phyloP scores from a whole-genome alignment of 108 stramenopile genomes.

The Pinguiococcus pyrenoidosus region DNA sequence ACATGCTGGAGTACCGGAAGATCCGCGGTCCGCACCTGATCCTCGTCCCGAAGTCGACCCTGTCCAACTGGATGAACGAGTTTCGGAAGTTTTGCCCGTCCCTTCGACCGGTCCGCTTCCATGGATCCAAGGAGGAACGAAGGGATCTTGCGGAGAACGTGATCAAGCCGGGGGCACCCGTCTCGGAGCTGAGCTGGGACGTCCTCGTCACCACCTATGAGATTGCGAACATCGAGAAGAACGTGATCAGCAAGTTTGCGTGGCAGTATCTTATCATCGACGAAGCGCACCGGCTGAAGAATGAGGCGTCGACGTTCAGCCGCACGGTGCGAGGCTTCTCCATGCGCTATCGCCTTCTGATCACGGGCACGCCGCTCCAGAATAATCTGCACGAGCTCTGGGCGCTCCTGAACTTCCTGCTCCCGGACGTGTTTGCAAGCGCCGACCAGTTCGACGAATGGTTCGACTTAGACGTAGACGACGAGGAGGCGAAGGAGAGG shows the following conservation, averaged over 20 bases:
- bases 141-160: not conserved
- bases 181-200: constrained; percentile 44
- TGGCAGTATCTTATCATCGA: constrained; percentile 76
- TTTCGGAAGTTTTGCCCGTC: constrained; percentile 70
- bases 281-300: constrained; percentile 83
- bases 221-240: constrained; percentile 54
- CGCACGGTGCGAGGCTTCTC: constrained; percentile 56
- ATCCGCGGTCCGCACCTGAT: constrained; percentile 76
- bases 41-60: constrained; percentile 80
- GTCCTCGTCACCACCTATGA: constrained; percentile 82
- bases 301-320: constrained; percentile 71
- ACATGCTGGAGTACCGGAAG: constrained; percentile 62
- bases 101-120: constrained; percentile 52
- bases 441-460: constrained; percentile 50
- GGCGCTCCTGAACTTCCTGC: constrained; percentile 86
- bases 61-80: constrained; percentile 93
- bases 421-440: constrained; percentile 81
- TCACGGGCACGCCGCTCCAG: constrained; percentile 82
- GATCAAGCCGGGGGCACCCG: constrained; percentile 12
- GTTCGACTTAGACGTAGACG: constrained; percentile 55
- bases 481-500: constrained; percentile 47
- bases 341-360: constrained; percentile 58
- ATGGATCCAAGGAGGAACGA: constrained; percentile 27
- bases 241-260: constrained; percentile 27
- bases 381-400: constrained; percentile 93